Percentiles rank a stretch among this genome's conserved stretches.
Evolutionary conservation across 371 early-diverging fungal genomes (phyloP).

Genomic region (Haplosporangium sp.): DNA sequence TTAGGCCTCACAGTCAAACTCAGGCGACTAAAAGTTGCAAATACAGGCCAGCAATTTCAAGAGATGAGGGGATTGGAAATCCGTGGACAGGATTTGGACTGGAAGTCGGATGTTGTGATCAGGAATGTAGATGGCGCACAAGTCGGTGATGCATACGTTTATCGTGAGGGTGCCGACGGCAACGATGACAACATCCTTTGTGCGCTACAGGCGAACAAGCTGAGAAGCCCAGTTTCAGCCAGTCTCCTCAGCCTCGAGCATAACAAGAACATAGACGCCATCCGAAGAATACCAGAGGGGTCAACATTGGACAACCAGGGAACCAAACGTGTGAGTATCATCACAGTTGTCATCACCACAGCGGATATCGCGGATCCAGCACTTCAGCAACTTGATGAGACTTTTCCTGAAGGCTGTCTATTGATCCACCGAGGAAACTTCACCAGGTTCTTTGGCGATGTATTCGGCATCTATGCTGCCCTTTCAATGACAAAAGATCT

Average conservation of each 20-base stretch:
- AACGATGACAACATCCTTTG: slow-evolving; percentile 14
- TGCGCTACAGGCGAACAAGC: slow-evolving; percentile 15
- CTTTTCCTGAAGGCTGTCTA: slow-evolving; percentile 14
- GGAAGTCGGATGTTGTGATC: slow-evolving; percentile 15
- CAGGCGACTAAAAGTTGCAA: slow-evolving; percentile 7
- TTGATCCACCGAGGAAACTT: slow-evolving; percentile 18
- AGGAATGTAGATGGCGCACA: slow-evolving; percentile 19
- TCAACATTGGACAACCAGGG: slow-evolving; percentile 5
- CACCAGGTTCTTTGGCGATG: slow-evolving; percentile 9
- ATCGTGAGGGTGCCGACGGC: slow-evolving; percentile 7
- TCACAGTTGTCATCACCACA: slow-evolving; percentile 15
- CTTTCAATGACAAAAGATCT: slow-evolving; percentile 12
- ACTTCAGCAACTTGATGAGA: slow-evolving; percentile 7
- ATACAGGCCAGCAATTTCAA: slow-evolving; percentile 7
- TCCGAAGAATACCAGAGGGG: neutral
- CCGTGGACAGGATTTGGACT: slow-evolving; percentile 7
- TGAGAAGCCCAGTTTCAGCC: slow-evolving; percentile 3
- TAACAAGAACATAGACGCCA: slow-evolving; percentile 1
- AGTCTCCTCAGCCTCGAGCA: neutral
- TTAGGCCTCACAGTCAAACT: slow-evolving; percentile 16
- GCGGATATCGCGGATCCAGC: slow-evolving; percentile 1
- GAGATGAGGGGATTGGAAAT: slow-evolving; percentile 9
- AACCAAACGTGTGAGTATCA: slow-evolving; percentile 9
- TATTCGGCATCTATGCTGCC: slow-evolving; percentile 9
- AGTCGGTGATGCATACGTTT: slow-evolving; percentile 16